Percentiles rank a stretch among this genome's conserved stretches.
These are phyloP conservation scores for Psilocybe azurescens DNA, from an alignment of 768 basidiomycete species.

Conservation along the genomic window DNA sequence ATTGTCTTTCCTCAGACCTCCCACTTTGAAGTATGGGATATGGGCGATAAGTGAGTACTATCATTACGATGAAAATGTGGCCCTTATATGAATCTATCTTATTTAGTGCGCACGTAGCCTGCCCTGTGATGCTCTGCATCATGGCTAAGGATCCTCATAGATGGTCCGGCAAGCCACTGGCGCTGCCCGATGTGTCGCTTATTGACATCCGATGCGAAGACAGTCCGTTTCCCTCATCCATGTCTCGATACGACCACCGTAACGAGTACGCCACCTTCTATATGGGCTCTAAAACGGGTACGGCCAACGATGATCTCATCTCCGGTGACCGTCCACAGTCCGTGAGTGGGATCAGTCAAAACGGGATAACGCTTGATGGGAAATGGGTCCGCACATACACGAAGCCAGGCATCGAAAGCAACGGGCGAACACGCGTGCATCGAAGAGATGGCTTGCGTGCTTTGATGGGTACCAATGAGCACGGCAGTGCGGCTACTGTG, in stretches of 20 bases:
- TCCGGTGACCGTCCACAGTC: not conserved
- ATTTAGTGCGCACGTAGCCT: slow-evolving; percentile 29
- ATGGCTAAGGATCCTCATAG: slow-evolving; percentile 32
- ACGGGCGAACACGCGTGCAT: slow-evolving; percentile 3
- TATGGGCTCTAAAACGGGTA: slow-evolving; percentile 12
- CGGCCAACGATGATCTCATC: slow-evolving; percentile 12
- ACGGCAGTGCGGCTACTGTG: slow-evolving; percentile 32
- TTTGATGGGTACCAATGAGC: slow-evolving; percentile 16
- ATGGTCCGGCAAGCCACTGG: slow-evolving; percentile 34
- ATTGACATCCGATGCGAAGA: slow-evolving; percentile 38
- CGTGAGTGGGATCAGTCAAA: slow-evolving; percentile 4
- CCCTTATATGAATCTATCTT: slow-evolving; percentile 6
- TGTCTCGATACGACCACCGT: slow-evolving; percentile 17
- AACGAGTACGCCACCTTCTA: slow-evolving; percentile 21
- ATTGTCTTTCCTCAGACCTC: slow-evolving; percentile 34
- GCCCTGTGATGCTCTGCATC: slow-evolving; percentile 36
- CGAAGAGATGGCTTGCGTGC: not conserved
- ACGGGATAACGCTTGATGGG: slow-evolving; percentile 34
- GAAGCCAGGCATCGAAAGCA: slow-evolving; percentile 23
- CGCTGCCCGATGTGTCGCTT: slow-evolving; percentile 37
- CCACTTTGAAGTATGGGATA: slow-evolving; percentile 43
- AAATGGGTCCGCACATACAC: slow-evolving; percentile 35
- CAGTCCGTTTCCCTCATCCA: slow-evolving; percentile 23
- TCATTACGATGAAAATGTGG: not conserved
- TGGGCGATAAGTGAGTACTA: slow-evolving; percentile 34